These are phyloP conservation scores for Beauveria asiatica DNA, from an alignment of 2,329 filamentous ascomycete genomes.

Conservation along the genomic window DNA sequence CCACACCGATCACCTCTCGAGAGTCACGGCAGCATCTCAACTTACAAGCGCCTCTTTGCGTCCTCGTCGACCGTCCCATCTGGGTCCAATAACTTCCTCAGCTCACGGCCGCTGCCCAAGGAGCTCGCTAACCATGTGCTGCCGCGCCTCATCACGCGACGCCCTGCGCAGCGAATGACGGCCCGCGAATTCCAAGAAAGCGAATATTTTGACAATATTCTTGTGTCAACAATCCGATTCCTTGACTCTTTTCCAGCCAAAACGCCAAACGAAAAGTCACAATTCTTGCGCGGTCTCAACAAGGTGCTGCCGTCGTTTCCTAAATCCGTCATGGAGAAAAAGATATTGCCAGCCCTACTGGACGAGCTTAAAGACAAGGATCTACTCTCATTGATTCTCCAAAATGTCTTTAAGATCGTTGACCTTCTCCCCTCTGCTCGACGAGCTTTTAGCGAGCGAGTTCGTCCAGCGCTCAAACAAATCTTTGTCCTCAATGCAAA, in stretches of 20 bases:
- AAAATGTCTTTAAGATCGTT: conserved; percentile 88
- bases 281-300: conserved; percentile 82
- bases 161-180: conserved; percentile 79
- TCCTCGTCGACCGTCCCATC: conserved; percentile 73
- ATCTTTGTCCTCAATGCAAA: conserved; percentile 62
- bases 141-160: conserved; percentile 75
- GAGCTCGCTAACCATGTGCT: conserved; percentile 70
- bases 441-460: conserved; percentile 72
- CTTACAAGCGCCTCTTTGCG: conserved; percentile 77
- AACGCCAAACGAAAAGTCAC: conserved; percentile 79
- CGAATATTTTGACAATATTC: conserved; percentile 92
- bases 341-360: conserved; percentile 77
- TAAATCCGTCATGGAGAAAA: conserved; percentile 88
- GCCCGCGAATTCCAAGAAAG: conserved; percentile 91
- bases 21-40: conserved; percentile 67
- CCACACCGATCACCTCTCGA: conserved; percentile 84
- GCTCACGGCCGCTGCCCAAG: conserved; percentile 67
- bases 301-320: conserved; percentile 89
- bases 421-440: conserved; percentile 68
- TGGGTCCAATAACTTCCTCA: conserved; percentile 75
- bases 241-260: conserved; percentile 87
- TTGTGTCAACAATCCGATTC: conserved; percentile 94
- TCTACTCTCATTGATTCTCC: conserved; percentile 72
- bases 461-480: conserved; percentile 76
- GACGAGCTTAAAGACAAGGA: conserved; percentile 94